A percentile compares a stretch with the other conserved stretches of the same genome.
Evolutionary conservation across 2,329 filamentous ascomycete species (phyloP).

Genomic region (Alternaria burnsii): DNA sequence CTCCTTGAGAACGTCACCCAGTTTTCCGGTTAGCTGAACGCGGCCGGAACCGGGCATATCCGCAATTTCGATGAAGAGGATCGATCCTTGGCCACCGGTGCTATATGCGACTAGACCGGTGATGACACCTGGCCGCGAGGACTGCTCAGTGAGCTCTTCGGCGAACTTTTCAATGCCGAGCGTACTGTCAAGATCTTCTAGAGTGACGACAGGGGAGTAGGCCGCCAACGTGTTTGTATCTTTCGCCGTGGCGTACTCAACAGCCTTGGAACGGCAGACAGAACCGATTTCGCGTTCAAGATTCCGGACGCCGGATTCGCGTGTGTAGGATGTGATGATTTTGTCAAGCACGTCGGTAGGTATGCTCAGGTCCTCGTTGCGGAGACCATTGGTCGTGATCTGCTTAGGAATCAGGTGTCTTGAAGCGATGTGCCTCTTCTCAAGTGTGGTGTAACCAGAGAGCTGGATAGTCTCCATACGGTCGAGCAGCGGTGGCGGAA

Average conservation of each 20-base stretch:
- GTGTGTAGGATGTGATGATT: constrained; percentile 95
- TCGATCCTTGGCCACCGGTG: constrained; percentile 90
- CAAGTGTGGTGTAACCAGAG: constrained; percentile 93
- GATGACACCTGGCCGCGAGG: constrained; percentile 84
- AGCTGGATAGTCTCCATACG: constrained; percentile 96
- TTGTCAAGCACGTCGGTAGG: constrained; percentile 88
- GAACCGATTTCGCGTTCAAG: constrained; percentile 94
- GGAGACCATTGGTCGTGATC: constrained; percentile 86
- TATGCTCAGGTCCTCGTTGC: constrained; percentile 76
- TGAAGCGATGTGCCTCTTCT: constrained; percentile 94
- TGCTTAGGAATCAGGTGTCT: constrained; percentile 97
- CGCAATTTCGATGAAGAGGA: constrained; percentile 97
- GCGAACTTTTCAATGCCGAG: constrained; percentile 93
- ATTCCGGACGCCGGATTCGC: constrained; percentile 94
- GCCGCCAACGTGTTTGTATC: constrained; percentile 70
- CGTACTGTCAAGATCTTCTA: constrained; percentile 87
- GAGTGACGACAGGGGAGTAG: constrained; percentile 77
- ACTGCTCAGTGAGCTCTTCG: constrained; percentile 92
- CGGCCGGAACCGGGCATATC: constrained; percentile 94
- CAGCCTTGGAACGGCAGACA: constrained; percentile 85
- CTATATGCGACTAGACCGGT: constrained; percentile 96
- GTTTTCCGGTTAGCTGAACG: constrained; percentile 93
- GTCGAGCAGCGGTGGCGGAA: constrained; percentile 90
- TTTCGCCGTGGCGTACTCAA: constrained; percentile 90
- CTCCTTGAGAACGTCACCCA: constrained; percentile 96